Conservation (phyloP, 805 yeast species). For the Jamesozyma jinghongensis region DNA sequence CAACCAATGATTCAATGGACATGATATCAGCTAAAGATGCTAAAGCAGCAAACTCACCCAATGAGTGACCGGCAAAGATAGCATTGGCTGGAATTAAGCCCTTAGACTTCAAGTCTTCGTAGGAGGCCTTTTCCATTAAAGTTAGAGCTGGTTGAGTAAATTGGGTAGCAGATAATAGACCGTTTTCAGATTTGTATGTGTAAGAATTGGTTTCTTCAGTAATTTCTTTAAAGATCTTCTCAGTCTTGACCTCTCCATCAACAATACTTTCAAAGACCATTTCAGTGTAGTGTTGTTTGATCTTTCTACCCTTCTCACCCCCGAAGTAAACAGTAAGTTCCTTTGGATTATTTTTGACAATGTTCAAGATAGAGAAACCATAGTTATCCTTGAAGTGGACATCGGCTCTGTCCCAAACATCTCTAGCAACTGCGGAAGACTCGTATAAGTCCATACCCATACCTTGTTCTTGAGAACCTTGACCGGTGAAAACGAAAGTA, state of each 20-base stretch:
- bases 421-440: slow-evolving; percentile 81
- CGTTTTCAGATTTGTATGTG: slow-evolving; percentile 88
- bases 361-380: slow-evolving; percentile 94
- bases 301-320: slow-evolving; percentile 93
- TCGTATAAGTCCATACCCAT: slow-evolving; percentile 99
- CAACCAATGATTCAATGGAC: slow-evolving; percentile 96
- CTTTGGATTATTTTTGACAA: slow-evolving; percentile 91
- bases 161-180: slow-evolving; percentile 95
- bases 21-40: slow-evolving; percentile 96
- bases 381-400: slow-evolving; percentile 83
- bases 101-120: slow-evolving; percentile 93
- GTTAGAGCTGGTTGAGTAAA: slow-evolving; percentile 99
- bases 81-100: slow-evolving; percentile 91
- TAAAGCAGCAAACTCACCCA: slow-evolving; percentile 97
- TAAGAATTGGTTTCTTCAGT: slow-evolving; percentile 69
- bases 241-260: slow-evolving; percentile 75
- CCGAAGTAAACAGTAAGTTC: slow-evolving; percentile 95
- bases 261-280: slow-evolving; percentile 97
- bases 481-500: slow-evolving; percentile 96
- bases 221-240: slow-evolving; percentile 91
- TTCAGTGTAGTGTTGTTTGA: slow-evolving; percentile 86
- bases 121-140: slow-evolving; percentile 97
- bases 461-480: slow-evolving; percentile 99
- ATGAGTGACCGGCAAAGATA: slow-evolving; percentile 97
- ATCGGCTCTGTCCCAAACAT: slow-evolving; percentile 98